Conservation (phyloP, 2,329 filamentous ascomycete genomes). For the Phialemoniopsis sp. region DNA sequence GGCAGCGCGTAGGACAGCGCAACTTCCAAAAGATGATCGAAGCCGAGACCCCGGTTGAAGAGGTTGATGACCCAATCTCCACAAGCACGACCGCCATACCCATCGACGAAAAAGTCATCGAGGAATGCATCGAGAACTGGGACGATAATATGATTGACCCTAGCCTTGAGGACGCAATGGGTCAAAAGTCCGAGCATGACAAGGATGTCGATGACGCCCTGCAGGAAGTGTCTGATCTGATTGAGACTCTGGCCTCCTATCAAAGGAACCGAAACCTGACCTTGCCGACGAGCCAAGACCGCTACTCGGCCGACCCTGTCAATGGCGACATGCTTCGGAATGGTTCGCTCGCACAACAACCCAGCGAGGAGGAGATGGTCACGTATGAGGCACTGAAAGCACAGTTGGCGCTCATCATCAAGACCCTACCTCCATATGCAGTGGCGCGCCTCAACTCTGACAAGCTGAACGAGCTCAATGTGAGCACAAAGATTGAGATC, state of each 20-base stretch:
- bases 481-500: constrained; percentile 74
- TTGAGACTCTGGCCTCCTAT: constrained; percentile 73
- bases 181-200: constrained; percentile 46
- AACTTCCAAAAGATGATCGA: constrained; percentile 63
- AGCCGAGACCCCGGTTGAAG: constrained; percentile 30
- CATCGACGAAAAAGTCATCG: constrained; percentile 47
- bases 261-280: constrained; percentile 75
- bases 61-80: constrained; percentile 23
- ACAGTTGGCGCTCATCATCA: constrained; percentile 69
- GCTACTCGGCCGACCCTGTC: constrained; percentile 57
- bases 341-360: constrained; percentile 62
- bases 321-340: constrained; percentile 65
- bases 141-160: constrained; percentile 56
- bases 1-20: constrained; percentile 65
- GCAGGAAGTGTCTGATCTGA: constrained; percentile 68
- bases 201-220: constrained; percentile 67
- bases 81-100: too few relatives aligned
- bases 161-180: constrained; percentile 46
- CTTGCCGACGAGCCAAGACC: constrained; percentile 59
- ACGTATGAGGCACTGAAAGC: constrained; percentile 72
- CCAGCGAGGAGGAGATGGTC: constrained; percentile 49
- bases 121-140: constrained; percentile 54
- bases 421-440: constrained; percentile 75
- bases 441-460: constrained; percentile 84
- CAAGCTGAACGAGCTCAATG: constrained; percentile 75